phyloP scores from a whole-genome alignment of 306 rosid species.

The Ziziphus jujuba region DNA sequence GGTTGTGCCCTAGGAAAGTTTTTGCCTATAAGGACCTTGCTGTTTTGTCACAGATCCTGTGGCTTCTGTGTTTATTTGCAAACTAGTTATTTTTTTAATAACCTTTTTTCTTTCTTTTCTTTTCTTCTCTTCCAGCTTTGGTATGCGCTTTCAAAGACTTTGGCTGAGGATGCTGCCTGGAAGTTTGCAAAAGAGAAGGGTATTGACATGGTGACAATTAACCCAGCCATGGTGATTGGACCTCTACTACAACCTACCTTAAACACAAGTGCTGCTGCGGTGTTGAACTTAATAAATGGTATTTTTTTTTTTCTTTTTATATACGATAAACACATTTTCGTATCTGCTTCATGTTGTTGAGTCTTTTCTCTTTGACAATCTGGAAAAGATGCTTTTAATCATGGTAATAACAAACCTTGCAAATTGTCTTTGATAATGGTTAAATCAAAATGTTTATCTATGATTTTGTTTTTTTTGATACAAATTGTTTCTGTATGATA shows the following conservation, averaged over 20 bases:
- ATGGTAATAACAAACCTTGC: not conserved
- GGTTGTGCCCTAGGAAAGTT: too few relatives aligned
- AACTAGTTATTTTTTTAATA: not conserved
- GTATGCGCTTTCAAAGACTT: conserved; percentile 76
- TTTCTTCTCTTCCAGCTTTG: conserved; percentile 46
- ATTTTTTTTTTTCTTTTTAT: conserved; percentile 6
- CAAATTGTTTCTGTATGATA: not conserved
- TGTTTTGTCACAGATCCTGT: too few relatives aligned
- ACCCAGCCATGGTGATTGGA: conserved; percentile 75
- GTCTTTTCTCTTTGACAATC: not conserved
- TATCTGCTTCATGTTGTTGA: not conserved
- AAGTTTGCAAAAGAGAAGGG: conserved; percentile 67
- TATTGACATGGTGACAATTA: conserved; percentile 67
- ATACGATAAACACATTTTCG: not conserved
- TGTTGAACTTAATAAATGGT: conserved; percentile 64
- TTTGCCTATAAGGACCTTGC: too few relatives aligned
- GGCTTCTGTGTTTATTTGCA: not conserved
- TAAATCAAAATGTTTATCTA: not conserved
- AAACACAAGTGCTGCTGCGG: conserved; percentile 49
- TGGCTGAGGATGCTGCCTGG: conserved; percentile 94
- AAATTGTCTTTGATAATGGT: not conserved
- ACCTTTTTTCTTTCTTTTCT: not conserved
- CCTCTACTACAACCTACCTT: conserved; percentile 77
- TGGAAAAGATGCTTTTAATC: not conserved
- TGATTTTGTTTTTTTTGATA: not conserved